These are phyloP conservation scores for Lactarius hatsudake DNA, from an alignment of 768 basidiomycete species.

Conservation along the genomic window DNA sequence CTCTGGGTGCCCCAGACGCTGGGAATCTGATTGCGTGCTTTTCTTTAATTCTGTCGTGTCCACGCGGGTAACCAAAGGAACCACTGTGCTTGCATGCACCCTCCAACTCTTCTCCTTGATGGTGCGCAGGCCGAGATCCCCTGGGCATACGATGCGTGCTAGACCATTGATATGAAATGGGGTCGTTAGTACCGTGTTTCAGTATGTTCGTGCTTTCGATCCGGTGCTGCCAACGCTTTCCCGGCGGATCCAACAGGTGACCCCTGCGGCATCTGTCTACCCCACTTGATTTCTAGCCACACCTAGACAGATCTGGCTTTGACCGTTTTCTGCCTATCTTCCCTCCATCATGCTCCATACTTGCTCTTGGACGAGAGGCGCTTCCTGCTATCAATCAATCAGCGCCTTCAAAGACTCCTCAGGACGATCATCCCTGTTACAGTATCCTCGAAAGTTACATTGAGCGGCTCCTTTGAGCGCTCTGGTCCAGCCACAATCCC, in stretches of 20 bases:
- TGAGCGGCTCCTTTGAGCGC: neutral
- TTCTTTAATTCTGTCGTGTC: neutral
- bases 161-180: neutral
- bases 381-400: neutral
- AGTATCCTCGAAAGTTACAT: neutral
- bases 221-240: neutral
- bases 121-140: neutral
- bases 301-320: too few relatives aligned
- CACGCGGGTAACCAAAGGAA: too few relatives aligned
- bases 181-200: neutral
- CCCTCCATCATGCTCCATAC: neutral
- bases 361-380: neutral
- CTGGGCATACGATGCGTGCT: neutral
- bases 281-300: neutral
- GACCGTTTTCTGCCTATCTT: neutral
- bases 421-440: neutral
- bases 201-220: neutral
- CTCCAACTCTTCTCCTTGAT: neutral
- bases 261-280: neutral
- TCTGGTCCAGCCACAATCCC: neutral
- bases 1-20: neutral
- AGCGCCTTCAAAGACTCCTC: neutral
- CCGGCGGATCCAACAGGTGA: neutral
- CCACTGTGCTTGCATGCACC: neutral
- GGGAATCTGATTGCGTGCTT: neutral